Evolutionary conservation across 352 stramenopile species (phyloP), one percentile per base, ranked within the genome.

Genomic region (Phytophthora brassicae): DNA sequence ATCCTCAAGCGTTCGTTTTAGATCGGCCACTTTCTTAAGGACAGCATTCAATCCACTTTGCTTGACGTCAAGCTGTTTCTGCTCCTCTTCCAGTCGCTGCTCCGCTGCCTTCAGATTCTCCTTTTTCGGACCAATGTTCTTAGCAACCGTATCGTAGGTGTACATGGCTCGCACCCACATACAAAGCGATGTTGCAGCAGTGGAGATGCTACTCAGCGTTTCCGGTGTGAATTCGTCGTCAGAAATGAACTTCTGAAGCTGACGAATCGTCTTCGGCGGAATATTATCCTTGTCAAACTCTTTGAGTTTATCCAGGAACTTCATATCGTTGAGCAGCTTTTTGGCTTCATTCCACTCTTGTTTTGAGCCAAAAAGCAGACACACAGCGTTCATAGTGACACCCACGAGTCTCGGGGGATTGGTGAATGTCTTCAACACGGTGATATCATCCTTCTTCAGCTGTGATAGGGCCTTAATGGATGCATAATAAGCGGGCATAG

Each of bases 141-240:
- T 98, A 22, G 89, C 92, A 24, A 98, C 92, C 3, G 80, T 84
- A 65, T 98, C 90, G 74, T 98, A 98, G 20, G 88, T 97, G 60
- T 97, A 94, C 86, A 98, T 97, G 5, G 92, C 93, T 14, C 90
- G 78, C 0, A 87, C 92, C 90, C 94, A 98, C 92, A 98, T 98
- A 64, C 93, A 98, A 0, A 98, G 72, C 26, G 89, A 97, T 1
- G 81, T 97, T 12, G 92, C 92, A 12, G 94, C 94, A 4, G 77
- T 95, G 6, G 91, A 97, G 33, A 95, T 92, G 46, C 81, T 94
- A 45, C 77, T 89, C 7, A 96, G 64, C n/a, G 90, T 96, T 61
- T 97, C 89, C 3, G 90, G 88, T 20, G 90, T 95, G 45, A 98
- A 98, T 50, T 97, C 88, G 49, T 92, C 81, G 38, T 96, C 84